Percentiles rank a stretch among this genome's conserved stretches.
Conservation (phyloP, 805 yeast species). For the Saccharomyces paradoxus region DNA sequence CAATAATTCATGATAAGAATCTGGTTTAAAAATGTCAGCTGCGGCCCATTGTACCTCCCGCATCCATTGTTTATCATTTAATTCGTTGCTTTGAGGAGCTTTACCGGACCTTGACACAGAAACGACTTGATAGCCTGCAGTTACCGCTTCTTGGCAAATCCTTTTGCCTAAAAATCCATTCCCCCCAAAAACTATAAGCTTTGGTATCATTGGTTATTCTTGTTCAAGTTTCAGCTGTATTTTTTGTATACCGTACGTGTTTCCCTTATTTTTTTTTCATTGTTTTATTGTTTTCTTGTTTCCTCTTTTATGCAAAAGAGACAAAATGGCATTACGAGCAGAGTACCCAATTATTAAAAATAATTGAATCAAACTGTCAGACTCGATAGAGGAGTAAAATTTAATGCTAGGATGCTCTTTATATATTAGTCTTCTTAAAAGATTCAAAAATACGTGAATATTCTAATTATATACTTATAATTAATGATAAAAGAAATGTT, state of each 20-base stretch:
- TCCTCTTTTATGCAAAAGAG: neutral
- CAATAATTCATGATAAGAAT: constrained; percentile 43
- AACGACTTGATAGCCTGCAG: constrained; percentile 55
- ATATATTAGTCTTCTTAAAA: neutral
- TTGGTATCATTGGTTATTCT: constrained; percentile 11
- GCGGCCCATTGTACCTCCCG: constrained; percentile 53
- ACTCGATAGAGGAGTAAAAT: neutral
- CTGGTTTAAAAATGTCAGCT: constrained; percentile 63
- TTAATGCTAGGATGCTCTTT: neutral
- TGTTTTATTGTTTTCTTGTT: neutral
- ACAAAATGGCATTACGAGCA: neutral
- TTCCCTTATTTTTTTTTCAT: neutral
- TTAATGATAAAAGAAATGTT: neutral
- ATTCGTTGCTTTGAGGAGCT: constrained; percentile 34
- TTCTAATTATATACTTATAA: neutral
- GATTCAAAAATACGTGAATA: neutral
- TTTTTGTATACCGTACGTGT: neutral
- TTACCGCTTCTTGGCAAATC: constrained; percentile 61
- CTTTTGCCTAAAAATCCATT: constrained; percentile 71
- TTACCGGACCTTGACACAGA: constrained; percentile 61
- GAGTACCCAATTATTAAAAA: neutral
- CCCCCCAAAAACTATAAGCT: constrained; percentile 74
- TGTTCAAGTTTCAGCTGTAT: neutral
- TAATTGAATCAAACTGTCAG: neutral
- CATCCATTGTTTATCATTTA: constrained; percentile 39